Percentiles rank a stretch among this genome's conserved stretches.
phyloP scores from a whole-genome alignment of 257 asterid species.

The Jaltomata sinuosa region DNA sequence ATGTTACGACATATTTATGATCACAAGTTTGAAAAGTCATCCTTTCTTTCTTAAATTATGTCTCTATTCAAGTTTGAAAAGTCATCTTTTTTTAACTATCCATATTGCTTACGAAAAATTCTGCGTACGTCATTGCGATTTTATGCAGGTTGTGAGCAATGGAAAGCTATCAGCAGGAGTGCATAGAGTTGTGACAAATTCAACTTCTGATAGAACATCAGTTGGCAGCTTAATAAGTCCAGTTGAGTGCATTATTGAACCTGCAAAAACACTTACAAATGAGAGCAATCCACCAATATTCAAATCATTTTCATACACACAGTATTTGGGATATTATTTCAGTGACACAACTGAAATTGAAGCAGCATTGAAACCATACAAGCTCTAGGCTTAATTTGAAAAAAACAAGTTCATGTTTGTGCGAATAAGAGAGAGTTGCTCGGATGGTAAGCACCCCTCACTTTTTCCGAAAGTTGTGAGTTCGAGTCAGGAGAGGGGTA shows the following conservation, averaged over 20 bases:
- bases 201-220: neutral
- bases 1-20: neutral
- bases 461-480: too few species aligned
- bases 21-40: neutral
- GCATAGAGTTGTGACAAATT: conserved; percentile 5
- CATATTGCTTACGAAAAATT: neutral
- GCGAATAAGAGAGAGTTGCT: too few species aligned
- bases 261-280: neutral
- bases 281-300: neutral
- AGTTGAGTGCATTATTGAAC: neutral
- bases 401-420: neutral
- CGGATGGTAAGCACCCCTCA: too few species aligned
- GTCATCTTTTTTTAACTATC: too few species aligned
- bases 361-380: neutral
- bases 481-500: too few species aligned
- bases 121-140: neutral
- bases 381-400: neutral
- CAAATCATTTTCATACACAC: neutral
- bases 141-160: neutral
- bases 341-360: neutral
- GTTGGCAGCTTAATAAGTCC: neutral
- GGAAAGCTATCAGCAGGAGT: neutral
- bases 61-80: too few species aligned
- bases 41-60: rapidly evolving
- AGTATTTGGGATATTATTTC: neutral